These are phyloP conservation scores for Paramecium sonneborni DNA, from an alignment of 73 alveolate genomes.

Conservation along the genomic window DNA sequence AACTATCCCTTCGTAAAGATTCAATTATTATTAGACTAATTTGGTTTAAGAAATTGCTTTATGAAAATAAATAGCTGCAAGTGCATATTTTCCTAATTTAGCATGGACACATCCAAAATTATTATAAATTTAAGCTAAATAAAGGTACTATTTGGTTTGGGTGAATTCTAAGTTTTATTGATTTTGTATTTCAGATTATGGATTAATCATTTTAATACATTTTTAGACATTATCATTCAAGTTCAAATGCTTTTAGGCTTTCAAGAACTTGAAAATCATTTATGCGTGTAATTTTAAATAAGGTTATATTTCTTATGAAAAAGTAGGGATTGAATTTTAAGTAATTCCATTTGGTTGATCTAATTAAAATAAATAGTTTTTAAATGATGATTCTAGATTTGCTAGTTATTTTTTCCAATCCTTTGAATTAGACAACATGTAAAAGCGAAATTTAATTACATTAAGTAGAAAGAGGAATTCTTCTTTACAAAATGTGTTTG, in stretches of 20 bases:
- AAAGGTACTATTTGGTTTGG: neutral
- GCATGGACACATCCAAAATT: constrained; percentile 52
- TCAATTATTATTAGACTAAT: neutral
- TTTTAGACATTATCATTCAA: neutral
- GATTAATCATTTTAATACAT: constrained; percentile 23
- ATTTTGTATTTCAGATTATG: neutral
- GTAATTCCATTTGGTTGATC: neutral
- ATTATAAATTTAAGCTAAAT: neutral
- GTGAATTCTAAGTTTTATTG: neutral
- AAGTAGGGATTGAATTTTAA: neutral
- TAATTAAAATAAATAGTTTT: neutral
- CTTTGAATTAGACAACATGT: neutral
- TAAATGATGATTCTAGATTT: neutral
- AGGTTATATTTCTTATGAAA: neutral
- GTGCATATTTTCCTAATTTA: constrained; percentile 3
- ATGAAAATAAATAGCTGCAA: constrained; percentile 9
- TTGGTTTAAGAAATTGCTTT: neutral
- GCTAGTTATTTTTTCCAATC: neutral
- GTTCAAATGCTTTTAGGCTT: neutral
- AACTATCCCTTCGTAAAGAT: neutral
- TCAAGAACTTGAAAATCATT: neutral
- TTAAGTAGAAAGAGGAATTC: neutral
- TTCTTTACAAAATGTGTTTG: constrained; percentile 9
- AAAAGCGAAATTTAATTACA: neutral
- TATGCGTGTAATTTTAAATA: neutral